phyloP scores from a whole-genome alignment of 306 rosid species.

The Castanea crenata region DNA sequence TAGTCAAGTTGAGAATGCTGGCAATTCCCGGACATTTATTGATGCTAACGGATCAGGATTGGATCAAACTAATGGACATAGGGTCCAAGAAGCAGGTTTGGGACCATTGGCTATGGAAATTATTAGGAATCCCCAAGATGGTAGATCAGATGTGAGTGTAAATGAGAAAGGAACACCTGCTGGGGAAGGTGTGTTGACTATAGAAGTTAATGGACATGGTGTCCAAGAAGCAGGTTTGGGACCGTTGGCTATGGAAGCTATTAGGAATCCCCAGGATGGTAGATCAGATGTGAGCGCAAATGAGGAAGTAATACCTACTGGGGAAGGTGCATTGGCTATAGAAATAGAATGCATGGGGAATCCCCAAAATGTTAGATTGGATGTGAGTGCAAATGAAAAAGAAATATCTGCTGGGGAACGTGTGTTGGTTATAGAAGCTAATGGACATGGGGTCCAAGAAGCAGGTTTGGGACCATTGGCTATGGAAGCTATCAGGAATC shows the following conservation, averaged over 20 bases:
- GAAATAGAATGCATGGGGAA: constrained; percentile 18
- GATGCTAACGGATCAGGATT: constrained; percentile 13
- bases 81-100: constrained; percentile 12
- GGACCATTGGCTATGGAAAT: constrained; percentile 21
- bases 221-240: constrained; percentile 15
- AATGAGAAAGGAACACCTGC: constrained; percentile 21
- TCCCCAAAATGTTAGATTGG: constrained; percentile 12
- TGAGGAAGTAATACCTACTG: constrained; percentile 24
- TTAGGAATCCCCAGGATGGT: constrained; percentile 24
- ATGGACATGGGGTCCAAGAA: constrained; percentile 8
- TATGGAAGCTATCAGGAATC: constrained; percentile 23
- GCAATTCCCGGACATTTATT: constrained; percentile 8
- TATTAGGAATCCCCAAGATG: constrained; percentile 23
- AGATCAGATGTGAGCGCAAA: constrained; percentile 13
- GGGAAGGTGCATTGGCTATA: constrained; percentile 17
- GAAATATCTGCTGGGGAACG: constrained; percentile 29
- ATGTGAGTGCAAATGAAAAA: constrained; percentile 22
- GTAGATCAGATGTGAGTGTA: constrained; percentile 8
- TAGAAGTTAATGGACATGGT: constrained; percentile 17
- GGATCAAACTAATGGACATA: constrained; percentile 15
- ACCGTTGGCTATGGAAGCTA: constrained; percentile 20
- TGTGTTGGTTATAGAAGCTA: neutral
- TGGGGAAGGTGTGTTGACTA: neutral
- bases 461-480: constrained; percentile 8
- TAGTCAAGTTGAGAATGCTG: constrained; percentile 11